Base-by-base conservation (phyloP, 352 stramenopile species). In the Phytopythium boreale region DNA sequence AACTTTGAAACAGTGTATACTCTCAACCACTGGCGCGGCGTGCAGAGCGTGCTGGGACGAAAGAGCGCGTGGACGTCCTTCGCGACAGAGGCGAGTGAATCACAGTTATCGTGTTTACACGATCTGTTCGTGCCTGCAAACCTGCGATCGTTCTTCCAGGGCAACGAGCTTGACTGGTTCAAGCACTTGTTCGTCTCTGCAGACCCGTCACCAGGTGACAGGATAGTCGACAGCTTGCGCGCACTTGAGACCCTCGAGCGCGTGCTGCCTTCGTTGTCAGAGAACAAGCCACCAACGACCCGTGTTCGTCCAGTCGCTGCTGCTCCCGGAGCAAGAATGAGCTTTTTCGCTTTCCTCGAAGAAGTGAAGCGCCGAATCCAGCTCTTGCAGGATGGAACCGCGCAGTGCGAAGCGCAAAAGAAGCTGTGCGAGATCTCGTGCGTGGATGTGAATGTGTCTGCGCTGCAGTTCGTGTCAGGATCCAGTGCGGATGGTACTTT, bases 21-120 rank as follows among this genome's bases (percentile, higher is more conserved):
- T 19, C 36, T 87, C 1, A 78, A 82, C 27, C 78, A 85, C 52
- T 84, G 74, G 78, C 66, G 76, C 34, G 70, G 68, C 0, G 63
- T 79, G 19, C 73, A 72, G 43, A 70, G 63, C 52, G 43, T 70
- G 26, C 71, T 5, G 57, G 56, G 14, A 44, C 68, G 26, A 63
- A 15, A 17, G 12, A 83, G 43, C 68, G 74, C 15, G 67, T 87
- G 24, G 20, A 5, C 47, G 74, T 2, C 11, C 15, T 14, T n/a
- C 10, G 17, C 31, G 11, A 4, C 37, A 44, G 17, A 19, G 4
- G 11, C 27, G 20, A 36, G 26, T 2, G 14, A 53, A 4, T 36
- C 24, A 22, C 12, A 19, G 19, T 2, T 20, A 34, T 34, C 31
- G 29, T 14, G 10, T 17, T 2, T 3, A 14, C 9, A 29, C 4